Evolutionary conservation across 805 yeast species (phyloP).

Genomic region (Metschnikowia continentalis): DNA sequence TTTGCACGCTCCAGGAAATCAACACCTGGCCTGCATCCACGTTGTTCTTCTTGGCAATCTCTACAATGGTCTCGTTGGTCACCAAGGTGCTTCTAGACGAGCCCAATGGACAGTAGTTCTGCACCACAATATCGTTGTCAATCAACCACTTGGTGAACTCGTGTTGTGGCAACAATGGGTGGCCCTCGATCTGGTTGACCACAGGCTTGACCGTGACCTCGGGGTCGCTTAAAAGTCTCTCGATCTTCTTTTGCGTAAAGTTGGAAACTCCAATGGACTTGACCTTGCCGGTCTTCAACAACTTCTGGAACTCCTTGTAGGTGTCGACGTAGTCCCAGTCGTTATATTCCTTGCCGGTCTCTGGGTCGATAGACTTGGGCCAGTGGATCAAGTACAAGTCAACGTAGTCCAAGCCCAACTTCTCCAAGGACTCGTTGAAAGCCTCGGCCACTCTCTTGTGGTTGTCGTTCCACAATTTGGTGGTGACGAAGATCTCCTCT

Average conservation of each 20-base stretch:
- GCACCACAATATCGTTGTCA: constrained; percentile 12
- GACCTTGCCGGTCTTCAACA: constrained; percentile 19
- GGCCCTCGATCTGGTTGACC: constrained; percentile 20
- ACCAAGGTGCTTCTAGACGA: constrained; percentile 14
- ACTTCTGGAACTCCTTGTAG: constrained; percentile 31
- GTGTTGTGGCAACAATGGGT: constrained; percentile 18
- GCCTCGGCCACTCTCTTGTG: constrained; percentile 12
- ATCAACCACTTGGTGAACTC: constrained; percentile 15
- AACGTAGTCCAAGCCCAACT: constrained; percentile 17
- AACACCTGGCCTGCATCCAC: constrained; percentile 18
- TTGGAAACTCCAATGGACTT: constrained; percentile 18
- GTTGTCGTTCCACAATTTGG: constrained; percentile 16
- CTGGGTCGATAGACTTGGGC: constrained; percentile 15
- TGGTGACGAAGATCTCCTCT: constrained; percentile 17
- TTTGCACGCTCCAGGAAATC: constrained; percentile 19
- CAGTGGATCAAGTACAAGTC: constrained; percentile 20
- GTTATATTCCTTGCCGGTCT: constrained; percentile 7
- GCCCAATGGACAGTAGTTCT: constrained; percentile 20
- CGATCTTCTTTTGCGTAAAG: constrained; percentile 14
- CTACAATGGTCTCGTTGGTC: constrained; percentile 12
- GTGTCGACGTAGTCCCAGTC: constrained; percentile 28
- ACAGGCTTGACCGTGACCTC: constrained; percentile 18
- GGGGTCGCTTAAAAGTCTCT: constrained; percentile 15
- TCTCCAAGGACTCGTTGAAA: constrained; percentile 14
- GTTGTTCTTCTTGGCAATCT: constrained; percentile 15